Base-by-base conservation (phyloP, 2,329 filamentous ascomycete species). In the Escovopsis weberi region DNA sequence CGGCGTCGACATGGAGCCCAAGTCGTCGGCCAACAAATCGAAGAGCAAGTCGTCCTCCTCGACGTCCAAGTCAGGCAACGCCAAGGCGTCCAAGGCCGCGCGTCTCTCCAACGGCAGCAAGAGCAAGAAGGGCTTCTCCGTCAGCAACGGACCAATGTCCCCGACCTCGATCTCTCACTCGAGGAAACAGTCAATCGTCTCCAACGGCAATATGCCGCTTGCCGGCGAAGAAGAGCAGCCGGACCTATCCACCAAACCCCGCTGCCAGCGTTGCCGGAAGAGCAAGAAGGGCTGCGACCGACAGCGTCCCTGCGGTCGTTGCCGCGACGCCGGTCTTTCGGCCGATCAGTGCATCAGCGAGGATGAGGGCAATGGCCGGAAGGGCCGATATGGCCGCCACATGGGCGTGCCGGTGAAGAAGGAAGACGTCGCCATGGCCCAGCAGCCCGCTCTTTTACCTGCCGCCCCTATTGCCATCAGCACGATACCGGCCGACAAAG, bases 251-350 rank as follows among this genome's bases (percentile, higher is more conserved):
- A 88, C 83, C 51, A 95, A 96, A 66, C 91, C 91, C 44, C 87
- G 91, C 48, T 98, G 91, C 69, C 91, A 98, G 62, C 83, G 91
- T 45, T 98, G 91, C 71, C 83, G 91, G 55, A 98, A 98, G 76
- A 96, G 89, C 67, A 98, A 98, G 73, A 98, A 98, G 67, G 91
- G 91, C 11, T 98, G 91, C 59, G 91, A 98, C 66, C 82, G 91
- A 45, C 91, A 96, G 64, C 81, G 91, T 34, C 91, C 91, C 26
- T 98, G 91, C 57, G 85, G 87, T 43, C 79, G 91, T 49, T 98
- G 91, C 76, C 86, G 87, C 60, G 91, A 98, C 64, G 91, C 91
- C 37, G 91, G 91, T 18, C 85, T 98, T 53, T 83, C 84, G 44
- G 79, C 86, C 46, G 91, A 96, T 52, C 85, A 89, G 50, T 98